Evolutionary conservation across 371 early-diverging fungal genomes (phyloP), one percentile per base, ranked within the genome.

Genomic region (Apophysomyces ossiformis): DNA sequence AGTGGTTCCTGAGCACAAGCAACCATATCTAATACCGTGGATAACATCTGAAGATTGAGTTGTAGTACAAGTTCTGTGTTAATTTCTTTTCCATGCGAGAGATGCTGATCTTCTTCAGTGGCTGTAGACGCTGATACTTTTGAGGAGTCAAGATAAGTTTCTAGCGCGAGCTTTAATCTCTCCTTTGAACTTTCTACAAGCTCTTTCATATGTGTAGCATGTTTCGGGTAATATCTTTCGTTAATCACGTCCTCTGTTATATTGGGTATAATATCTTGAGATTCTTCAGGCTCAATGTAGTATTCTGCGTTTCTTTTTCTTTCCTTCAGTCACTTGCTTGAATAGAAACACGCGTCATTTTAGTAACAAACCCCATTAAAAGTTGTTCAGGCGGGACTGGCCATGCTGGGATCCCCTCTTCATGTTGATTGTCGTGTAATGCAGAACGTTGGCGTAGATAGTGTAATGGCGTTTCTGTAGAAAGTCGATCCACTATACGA

Each of bases 21-120:
- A 9, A 50, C 21, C 21, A 26, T 11, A 21, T 50, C 54, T 26
- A 50, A 26, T 18, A 50, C 21, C 0, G n/a, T n/a, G 2, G 54
- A 50, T 50, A 50, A 21, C 54, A 50, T 50, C 21, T 50, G 54
- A 5, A 50, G 8, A 32, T 50, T 50, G 21, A 50, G 54, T 50
- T 50, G 54, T n/a, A 50, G 9, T 26, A 50, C 7, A 50, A 50
- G n/a, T 7, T 50, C 54, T 7, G 21, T 50, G 9, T 50, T 26
- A 3, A 26, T 50, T 21, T 50, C 21, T n/a, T 47, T 18, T 7
- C 47, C 47, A 47, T 15, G 18, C 18, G 16, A 0, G 5, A 18
- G 18, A 9, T 50, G 32, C 3, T 26, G 32, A 2, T 26, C 32
- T 26, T 2, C 32, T 26, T 26, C 32, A 3, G 32, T 26, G 32